Conservation (phyloP, 2,329 filamentous ascomycete species). For the Phaeoacremonium minimum region DNA sequence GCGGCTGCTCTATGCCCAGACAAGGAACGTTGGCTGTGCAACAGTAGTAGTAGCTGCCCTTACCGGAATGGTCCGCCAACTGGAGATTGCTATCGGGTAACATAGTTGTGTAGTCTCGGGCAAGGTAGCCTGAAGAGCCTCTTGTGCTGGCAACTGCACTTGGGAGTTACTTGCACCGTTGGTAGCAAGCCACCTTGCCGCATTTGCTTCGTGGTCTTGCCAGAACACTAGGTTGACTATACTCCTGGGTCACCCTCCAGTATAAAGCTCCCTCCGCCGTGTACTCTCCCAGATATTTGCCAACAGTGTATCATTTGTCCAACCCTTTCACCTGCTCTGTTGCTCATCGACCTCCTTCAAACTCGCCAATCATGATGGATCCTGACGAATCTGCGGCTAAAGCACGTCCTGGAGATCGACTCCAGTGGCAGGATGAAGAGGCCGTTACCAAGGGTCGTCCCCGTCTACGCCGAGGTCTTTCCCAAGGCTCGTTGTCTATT, state of each 20-base stretch:
- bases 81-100: too few relatives aligned
- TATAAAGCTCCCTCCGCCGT: not conserved
- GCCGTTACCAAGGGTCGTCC: not conserved
- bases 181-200: too few relatives aligned
- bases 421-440: constrained; percentile 5
- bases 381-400: not conserved
- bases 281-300: not conserved
- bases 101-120: too few relatives aligned
- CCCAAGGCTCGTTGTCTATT: constrained; percentile 32
- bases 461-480: not conserved
- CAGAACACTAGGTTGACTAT: not conserved
- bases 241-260: not conserved
- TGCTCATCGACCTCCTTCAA: not conserved
- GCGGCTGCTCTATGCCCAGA: too few relatives aligned
- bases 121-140: too few relatives aligned
- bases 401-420: not conserved
- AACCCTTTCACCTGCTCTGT: not conserved
- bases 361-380: not conserved
- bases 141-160: too few relatives aligned
- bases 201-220: too few relatives aligned
- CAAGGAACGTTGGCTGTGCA: too few relatives aligned
- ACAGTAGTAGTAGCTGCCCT: too few relatives aligned
- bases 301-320: not conserved
- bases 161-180: too few relatives aligned
- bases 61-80: too few relatives aligned